phyloP scores from a whole-genome alignment of 139 green algal genomes.

The Klebsormidium nitens region DNA sequence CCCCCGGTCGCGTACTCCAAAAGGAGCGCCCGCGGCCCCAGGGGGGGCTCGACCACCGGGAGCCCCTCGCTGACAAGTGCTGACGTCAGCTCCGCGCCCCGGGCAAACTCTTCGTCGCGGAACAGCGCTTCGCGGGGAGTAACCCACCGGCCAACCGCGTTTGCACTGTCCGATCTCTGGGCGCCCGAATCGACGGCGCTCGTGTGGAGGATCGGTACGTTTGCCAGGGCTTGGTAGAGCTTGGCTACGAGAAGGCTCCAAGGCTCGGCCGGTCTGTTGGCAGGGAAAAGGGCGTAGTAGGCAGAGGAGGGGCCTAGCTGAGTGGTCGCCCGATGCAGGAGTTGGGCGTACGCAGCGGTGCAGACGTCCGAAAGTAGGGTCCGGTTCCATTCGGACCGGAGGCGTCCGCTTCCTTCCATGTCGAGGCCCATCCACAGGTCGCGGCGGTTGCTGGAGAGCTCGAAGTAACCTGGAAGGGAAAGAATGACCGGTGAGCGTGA shows the following conservation, averaged over 20 bases:
- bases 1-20: constrained; percentile 5
- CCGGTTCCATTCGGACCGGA: constrained; percentile 63
- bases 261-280: constrained; percentile 27
- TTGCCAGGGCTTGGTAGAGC: constrained; percentile 39
- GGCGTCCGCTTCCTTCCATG: constrained; percentile 54
- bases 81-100: constrained; percentile 7
- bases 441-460: constrained; percentile 56
- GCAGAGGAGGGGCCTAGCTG: constrained; percentile 41
- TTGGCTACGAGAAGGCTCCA: constrained; percentile 49
- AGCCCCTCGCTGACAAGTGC: constrained; percentile 33
- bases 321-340: constrained; percentile 45
- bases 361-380: constrained; percentile 53
- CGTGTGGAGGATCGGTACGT: constrained; percentile 41
- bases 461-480: too few species aligned
- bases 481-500: too few species aligned
- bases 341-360: constrained; percentile 48
- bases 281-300: constrained; percentile 57
- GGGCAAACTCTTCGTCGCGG: constrained; percentile 21
- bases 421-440: constrained; percentile 65
- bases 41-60: constrained; percentile 7
- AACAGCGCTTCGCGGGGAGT: constrained; percentile 30
- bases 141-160: constrained; percentile 43
- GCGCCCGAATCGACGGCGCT: neutral
- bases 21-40: constrained; percentile 9
- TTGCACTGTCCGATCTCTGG: constrained; percentile 2